A percentile compares a stretch with the other conserved stretches of the same genome.
Evolutionary conservation across 495 filamentous ascomycete species (phyloP).

Genomic region (Trichocladium antarcticum): DNA sequence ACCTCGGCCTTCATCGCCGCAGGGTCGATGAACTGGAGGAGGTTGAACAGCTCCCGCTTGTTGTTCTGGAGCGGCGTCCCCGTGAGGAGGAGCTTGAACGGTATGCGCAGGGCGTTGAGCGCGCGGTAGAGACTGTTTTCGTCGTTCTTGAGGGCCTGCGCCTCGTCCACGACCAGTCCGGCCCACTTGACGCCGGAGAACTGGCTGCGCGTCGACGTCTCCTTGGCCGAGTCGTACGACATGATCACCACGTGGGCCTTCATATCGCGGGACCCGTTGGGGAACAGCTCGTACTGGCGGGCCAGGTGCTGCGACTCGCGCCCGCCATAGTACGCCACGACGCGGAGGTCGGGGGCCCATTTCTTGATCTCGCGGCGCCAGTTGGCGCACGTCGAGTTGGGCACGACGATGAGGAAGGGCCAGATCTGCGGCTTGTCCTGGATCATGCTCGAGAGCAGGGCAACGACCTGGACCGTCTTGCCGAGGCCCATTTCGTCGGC

Average conservation of each 20-base stretch:
- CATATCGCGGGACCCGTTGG: constrained; percentile 42
- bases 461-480: constrained; percentile 93
- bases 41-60: constrained; percentile 83
- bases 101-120: constrained; percentile 57
- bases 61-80: constrained; percentile 95
- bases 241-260: constrained; percentile 88
- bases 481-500: constrained; percentile 99
- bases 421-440: constrained; percentile 65
- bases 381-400: constrained; percentile 89
- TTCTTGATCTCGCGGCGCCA: constrained; percentile 94
- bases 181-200: constrained; percentile 68
- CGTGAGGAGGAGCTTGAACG: constrained; percentile 75
- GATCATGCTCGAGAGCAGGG: constrained; percentile 65
- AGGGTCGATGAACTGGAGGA: constrained; percentile 81
- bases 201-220: constrained; percentile 49
- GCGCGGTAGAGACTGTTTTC: constrained; percentile 67
- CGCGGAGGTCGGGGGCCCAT: constrained; percentile 77
- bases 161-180: constrained; percentile 88
- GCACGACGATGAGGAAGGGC: constrained; percentile 88
- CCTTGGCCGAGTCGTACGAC: constrained; percentile 78
- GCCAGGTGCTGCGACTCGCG: constrained; percentile 57
- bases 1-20: constrained; percentile 51
- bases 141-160: constrained; percentile 92
- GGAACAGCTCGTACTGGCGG: constrained; percentile 73
- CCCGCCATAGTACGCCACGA: constrained; percentile 83